Conservation (phyloP, 2,329 filamentous ascomycete species). For the Rasamsonia emersonii region DNA sequence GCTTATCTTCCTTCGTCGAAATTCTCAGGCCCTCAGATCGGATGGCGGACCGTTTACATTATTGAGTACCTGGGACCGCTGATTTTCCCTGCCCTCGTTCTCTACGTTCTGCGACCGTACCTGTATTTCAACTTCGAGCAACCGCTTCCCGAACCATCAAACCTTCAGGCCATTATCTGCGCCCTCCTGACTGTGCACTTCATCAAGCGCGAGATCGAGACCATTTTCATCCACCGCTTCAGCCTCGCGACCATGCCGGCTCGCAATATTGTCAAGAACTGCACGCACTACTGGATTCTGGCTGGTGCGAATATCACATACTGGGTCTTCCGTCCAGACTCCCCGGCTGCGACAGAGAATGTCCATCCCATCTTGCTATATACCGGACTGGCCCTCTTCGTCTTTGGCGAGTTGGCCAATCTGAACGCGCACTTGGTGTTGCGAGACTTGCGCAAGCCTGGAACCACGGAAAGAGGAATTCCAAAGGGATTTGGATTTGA, state of each 20-base stretch:
- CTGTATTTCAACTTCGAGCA: constrained; percentile 52
- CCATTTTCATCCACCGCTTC: constrained; percentile 90
- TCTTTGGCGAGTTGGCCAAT: constrained; percentile 73
- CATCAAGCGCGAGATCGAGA: constrained; percentile 90
- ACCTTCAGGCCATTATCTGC: constrained; percentile 63
- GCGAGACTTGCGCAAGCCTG: constrained; percentile 64
- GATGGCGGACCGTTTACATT: constrained; percentile 88
- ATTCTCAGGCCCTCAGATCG: constrained; percentile 69
- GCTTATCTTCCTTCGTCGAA: neutral
- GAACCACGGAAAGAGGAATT: constrained; percentile 80
- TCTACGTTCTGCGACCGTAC: constrained; percentile 62
- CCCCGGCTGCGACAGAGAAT: constrained; percentile 51
- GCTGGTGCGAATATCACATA: constrained; percentile 73
- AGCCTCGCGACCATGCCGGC: constrained; percentile 89
- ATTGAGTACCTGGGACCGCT: constrained; percentile 92
- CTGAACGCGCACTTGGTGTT: constrained; percentile 72
- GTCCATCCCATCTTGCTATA: constrained; percentile 51
- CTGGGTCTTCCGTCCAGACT: constrained; percentile 73
- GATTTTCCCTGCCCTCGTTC: constrained; percentile 68
- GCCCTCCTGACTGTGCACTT: constrained; percentile 74
- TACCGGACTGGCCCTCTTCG: constrained; percentile 61
- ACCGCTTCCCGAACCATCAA: constrained; percentile 47
- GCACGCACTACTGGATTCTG: constrained; percentile 83
- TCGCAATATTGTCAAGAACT: constrained; percentile 89
- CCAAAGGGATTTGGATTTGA: constrained; percentile 76